A percentile compares a stretch with the other conserved stretches of the same genome.
Evolutionary conservation across 352 stramenopile genomes (phyloP).

Genomic region (Ochromonadaceae sp.): DNA sequence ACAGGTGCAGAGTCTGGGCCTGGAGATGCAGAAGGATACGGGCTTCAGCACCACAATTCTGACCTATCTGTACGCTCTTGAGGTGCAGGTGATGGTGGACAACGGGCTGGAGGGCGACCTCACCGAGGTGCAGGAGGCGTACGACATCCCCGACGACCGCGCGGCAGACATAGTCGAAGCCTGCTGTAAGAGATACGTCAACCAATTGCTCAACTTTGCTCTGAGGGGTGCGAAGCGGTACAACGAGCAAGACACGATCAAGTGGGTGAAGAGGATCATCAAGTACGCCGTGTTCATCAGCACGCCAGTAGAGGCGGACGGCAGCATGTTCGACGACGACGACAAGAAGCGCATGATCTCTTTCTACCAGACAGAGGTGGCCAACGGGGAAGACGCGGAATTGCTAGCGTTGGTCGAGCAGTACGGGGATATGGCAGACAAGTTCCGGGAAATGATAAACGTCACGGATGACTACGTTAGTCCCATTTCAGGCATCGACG

Average conservation of each 20-base stretch:
- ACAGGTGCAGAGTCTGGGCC: conserved; percentile 1
- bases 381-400: no score
- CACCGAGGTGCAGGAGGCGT: background rate
- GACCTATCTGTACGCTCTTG: background rate
- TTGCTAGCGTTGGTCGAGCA: no score
- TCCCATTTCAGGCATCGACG: no score
- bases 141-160: background rate
- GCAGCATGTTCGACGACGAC: background rate
- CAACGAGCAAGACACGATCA: background rate
- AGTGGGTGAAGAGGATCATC: background rate
- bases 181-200: background rate
- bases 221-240: background rate
- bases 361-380: background rate
- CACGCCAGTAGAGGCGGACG: background rate
- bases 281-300: background rate
- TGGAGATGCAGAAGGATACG: background rate
- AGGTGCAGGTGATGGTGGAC: conserved; percentile 4
- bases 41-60: background rate
- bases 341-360: background rate
- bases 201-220: background rate
- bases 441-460: no score
- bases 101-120: background rate
- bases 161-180: background rate
- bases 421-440: no score
- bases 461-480: no score